Conservation (phyloP, 805 yeast species). For the Kockiozyma suomiensis region DNA sequence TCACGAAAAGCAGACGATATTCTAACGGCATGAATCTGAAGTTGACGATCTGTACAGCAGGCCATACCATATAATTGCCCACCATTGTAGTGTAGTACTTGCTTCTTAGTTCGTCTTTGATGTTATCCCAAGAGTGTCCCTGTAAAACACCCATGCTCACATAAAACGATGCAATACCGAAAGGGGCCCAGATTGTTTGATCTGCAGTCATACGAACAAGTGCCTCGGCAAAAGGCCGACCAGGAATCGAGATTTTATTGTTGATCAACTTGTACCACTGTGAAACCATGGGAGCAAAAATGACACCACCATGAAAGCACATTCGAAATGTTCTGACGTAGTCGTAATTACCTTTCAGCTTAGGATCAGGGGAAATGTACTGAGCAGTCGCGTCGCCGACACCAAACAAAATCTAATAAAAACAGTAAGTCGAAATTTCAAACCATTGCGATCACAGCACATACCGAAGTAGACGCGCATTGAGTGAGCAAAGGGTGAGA, state of each 20-base stretch:
- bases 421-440: no score
- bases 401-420: slow-evolving; percentile 53
- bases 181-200: slow-evolving; percentile 76
- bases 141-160: slow-evolving; percentile 69
- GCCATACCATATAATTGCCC: slow-evolving; percentile 83
- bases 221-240: slow-evolving; percentile 43
- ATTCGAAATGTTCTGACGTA: slow-evolving; percentile 62
- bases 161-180: slow-evolving; percentile 69
- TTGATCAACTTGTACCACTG: slow-evolving; percentile 50
- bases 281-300: slow-evolving; percentile 76
- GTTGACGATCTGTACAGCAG: slow-evolving; percentile 67
- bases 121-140: slow-evolving; percentile 47
- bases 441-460: not conserved
- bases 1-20: slow-evolving; percentile 66
- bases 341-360: slow-evolving; percentile 48
- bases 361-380: slow-evolving; percentile 46
- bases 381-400: slow-evolving; percentile 80
- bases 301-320: slow-evolving; percentile 65
- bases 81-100: slow-evolving; percentile 64
- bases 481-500: slow-evolving; percentile 30
- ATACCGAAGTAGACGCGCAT: slow-evolving; percentile 24
- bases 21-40: slow-evolving; percentile 47
- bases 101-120: slow-evolving; percentile 41
- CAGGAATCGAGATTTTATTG: slow-evolving; percentile 23
- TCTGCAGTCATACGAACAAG: slow-evolving; percentile 63